Evolutionary conservation across 1,139 yeast genomes (phyloP), one percentile per base, ranked within the genome.

Genomic region (Magnusiomyces suaveolens): DNA sequence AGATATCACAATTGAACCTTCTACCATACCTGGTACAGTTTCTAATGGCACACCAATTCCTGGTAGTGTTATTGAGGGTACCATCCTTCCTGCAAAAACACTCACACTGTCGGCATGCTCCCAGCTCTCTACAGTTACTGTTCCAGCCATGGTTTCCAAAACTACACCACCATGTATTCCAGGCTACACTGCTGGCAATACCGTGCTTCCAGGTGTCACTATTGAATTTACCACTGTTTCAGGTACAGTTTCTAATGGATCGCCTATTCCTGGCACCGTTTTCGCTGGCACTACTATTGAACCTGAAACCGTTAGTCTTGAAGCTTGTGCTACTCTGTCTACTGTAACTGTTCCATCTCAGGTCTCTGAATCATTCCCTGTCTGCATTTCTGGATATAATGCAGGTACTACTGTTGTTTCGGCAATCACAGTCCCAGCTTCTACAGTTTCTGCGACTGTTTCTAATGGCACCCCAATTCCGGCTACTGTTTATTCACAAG

Each of bases 371-470:
- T n/a, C n/a, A n/a, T n/a, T n/a, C n/a, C n/a, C n/a, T n/a, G 21
- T 24, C 14, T 32, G 52, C 21, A 36, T 51, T 46, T 32, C 41
- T 39, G 48, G 47, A 21, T 46, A 50, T 32, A 43, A 23, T 29
- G 53, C 55, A 20, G 55, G 55, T 21, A 32, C 51, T 26, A 48
- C 53, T 46, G 47, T 43, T 24, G 44, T 53, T 23, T 48, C 56
- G 4, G 46, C 41, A 10, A 39, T 24, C 16, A 50, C 48, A 3
- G 46, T 43, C 8, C 20, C 29, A 2, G 29, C 48, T n/a, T 43
- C 52, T 2, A 32, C 43, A 36, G 50, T 46, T 33, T 44, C 53
- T 32, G 48, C 32, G 14, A 50, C 50, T 21, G 43, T 47, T n/a
- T n/a, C n/a, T n/a, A n/a, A n/a, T n/a, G n/a, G n/a, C n/a, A n/a